Evolutionary conservation across 495 filamentous ascomycete species (phyloP), one percentile per base, ranked within the genome.

Genomic region (Penicillium chermesinum): DNA sequence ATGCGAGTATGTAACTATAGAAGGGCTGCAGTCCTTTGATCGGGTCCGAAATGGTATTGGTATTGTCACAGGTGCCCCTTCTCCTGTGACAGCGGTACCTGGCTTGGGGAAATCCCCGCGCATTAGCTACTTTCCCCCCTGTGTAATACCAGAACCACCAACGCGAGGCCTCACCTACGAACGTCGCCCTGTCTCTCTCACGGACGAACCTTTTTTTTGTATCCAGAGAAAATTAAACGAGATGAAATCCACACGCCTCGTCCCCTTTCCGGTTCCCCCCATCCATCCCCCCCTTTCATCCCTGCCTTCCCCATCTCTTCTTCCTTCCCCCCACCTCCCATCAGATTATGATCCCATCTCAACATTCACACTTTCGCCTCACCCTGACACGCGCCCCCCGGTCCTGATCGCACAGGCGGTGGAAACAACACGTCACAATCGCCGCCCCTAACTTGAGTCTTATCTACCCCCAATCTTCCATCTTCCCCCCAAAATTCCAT

Each of bases 171-270:
- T 35, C 34, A 44, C 13, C 8, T 34, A 12, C 41, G 27, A 17
- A n/a, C 36, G 10, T 34, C 15, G 21, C 38, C 35, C 38, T 18
- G 36, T 46, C 35, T 49, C 45, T 44, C 41, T 37, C 37, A 42
- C 36, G 41, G 15, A 49, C 21, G 25, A 48, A 51, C 39, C 43
- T 41, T 52, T 49, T 41, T 47, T 38, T 44, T 44, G 30, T 38
- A 49, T 36, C 38, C 44, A 45, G 40, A 46, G 37, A 30, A 46
- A 49, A 47, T 55, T 55, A 55, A 42, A 58, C 50, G 48, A 55
- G 44, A 61, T 61, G 58, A 51, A 50, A 60, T 51, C 54, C 60
- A 61, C 60, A 46, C 35, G 56, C 60, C 53, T 48, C 55, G 57
- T 60, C 56, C 57, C 61, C 54, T 52, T 49, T 55, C 52, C n/a